phyloP scores from a whole-genome alignment of 2,329 filamentous ascomycete genomes.

The Capronia coronata region DNA sequence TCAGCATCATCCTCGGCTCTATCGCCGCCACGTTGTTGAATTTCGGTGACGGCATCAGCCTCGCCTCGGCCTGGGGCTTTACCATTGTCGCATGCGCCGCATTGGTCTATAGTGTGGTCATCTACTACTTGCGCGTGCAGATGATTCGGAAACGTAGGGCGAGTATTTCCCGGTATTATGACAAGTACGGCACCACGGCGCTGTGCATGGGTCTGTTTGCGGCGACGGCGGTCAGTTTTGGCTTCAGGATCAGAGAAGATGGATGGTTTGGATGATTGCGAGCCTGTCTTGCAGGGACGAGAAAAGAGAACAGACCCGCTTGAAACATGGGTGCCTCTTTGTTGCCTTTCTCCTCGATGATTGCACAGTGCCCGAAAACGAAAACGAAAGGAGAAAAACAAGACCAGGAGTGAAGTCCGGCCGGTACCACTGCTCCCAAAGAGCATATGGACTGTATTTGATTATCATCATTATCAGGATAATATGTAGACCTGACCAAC shows the following conservation, averaged over 20 bases:
- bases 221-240: constrained; percentile 75
- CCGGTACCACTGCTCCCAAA: too few species aligned
- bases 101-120: constrained; percentile 72
- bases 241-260: constrained; percentile 61
- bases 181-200: constrained; percentile 73
- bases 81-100: constrained; percentile 71
- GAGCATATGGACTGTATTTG: too few species aligned
- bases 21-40: constrained; percentile 80
- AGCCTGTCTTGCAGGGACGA: neutral
- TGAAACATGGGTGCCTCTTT: neutral
- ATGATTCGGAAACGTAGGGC: constrained; percentile 76
- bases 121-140: constrained; percentile 82
- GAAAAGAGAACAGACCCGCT: neutral
- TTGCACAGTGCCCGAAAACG: too few species aligned
- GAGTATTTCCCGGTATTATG: constrained; percentile 73
- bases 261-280: constrained; percentile 26
- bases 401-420: too few species aligned
- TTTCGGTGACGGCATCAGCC: constrained; percentile 61
- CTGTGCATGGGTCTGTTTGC: constrained; percentile 67
- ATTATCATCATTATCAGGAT: too few species aligned
- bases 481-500: too few species aligned
- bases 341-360: too few species aligned
- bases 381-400: too few species aligned
- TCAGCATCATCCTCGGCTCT: constrained; percentile 85
- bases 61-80: constrained; percentile 69